These are phyloP conservation scores for Xylaria digitata DNA, from an alignment of 2,329 filamentous ascomycete genomes.

Conservation along the genomic window DNA sequence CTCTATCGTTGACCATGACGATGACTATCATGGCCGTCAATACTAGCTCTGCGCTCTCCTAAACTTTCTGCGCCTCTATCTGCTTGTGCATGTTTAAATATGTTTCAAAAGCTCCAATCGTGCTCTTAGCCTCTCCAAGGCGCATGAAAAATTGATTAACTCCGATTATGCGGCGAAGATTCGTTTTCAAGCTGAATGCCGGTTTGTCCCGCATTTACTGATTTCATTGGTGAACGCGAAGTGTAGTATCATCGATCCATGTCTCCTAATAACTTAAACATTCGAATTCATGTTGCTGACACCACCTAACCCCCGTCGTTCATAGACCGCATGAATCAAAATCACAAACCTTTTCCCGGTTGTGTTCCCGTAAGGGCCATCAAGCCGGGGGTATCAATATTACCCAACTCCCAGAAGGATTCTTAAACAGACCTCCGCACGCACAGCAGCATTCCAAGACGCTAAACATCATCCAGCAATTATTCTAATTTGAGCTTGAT, in stretches of 20 bases:
- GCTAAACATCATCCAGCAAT: not conserved
- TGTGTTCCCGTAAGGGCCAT: slow-evolving; percentile 10
- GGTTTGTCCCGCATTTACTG: not conserved
- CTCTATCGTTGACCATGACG: slow-evolving; percentile 38
- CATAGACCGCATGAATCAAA: not conserved
- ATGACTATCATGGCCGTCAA: slow-evolving; percentile 39
- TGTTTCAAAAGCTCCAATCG: not conserved
- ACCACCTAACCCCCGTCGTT: not conserved
- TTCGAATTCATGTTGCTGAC: not conserved
- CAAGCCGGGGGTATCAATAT: slow-evolving; percentile 18
- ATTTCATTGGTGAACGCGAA: not conserved
- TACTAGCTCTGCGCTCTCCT: slow-evolving; percentile 34
- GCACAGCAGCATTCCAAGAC: not conserved
- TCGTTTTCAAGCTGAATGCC: not conserved
- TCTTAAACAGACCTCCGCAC: not conserved
- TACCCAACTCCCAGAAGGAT: slow-evolving; percentile 20
- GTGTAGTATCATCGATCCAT: not conserved
- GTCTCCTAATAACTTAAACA: not conserved
- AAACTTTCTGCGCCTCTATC: slow-evolving; percentile 7
- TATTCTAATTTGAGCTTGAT: slow-evolving; percentile 46
- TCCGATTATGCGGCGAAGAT: not conserved
- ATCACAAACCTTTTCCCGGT: not conserved
- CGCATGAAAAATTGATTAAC: not conserved
- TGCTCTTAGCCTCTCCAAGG: not conserved
- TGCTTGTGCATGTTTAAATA: slow-evolving; percentile 17